These are phyloP conservation scores for Trametes villosa DNA, from an alignment of 768 basidiomycete species.

Conservation along the genomic window DNA sequence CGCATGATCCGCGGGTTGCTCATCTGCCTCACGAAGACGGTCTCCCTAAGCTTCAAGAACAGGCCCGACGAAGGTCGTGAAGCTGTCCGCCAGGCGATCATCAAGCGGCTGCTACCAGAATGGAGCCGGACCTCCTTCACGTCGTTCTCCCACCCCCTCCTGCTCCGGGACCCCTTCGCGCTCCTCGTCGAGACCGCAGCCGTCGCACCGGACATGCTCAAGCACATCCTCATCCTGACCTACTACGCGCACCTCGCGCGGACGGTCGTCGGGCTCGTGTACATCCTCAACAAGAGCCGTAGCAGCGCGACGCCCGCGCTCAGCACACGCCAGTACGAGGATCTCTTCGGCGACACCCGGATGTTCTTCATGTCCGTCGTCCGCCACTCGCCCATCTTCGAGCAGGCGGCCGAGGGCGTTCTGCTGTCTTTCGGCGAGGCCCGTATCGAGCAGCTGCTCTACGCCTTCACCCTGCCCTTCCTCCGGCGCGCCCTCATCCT, in stretches of 20 bases:
- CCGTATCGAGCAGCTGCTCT: slow-evolving; percentile 83
- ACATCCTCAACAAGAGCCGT: slow-evolving; percentile 74
- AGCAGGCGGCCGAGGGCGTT: slow-evolving; percentile 79
- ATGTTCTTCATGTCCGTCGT: slow-evolving; percentile 93
- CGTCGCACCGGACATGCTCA: slow-evolving; percentile 86
- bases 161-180: slow-evolving; percentile 89
- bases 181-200: slow-evolving; percentile 90
- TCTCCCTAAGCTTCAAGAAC: slow-evolving; percentile 68
- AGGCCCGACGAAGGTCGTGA: slow-evolving; percentile 77
- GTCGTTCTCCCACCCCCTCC: slow-evolving; percentile 81
- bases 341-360: slow-evolving; percentile 81
- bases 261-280: slow-evolving; percentile 84
- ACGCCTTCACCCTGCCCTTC: slow-evolving; percentile 90
- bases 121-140: slow-evolving; percentile 88
- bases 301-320: slow-evolving; percentile 46
- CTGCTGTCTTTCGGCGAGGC: slow-evolving; percentile 84
- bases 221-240: slow-evolving; percentile 83
- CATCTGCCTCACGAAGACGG: slow-evolving; percentile 67
- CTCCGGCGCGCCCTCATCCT: slow-evolving; percentile 87
- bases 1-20: slow-evolving; percentile 81
- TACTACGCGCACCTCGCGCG: slow-evolving; percentile 93
- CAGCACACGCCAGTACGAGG: slow-evolving; percentile 60
- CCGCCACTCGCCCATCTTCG: slow-evolving; percentile 85
- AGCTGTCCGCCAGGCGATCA: slow-evolving; percentile 80
- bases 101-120: slow-evolving; percentile 88